phyloP scores from a whole-genome alignment of 106 monocot genomes.

The Gastrodia elata region DNA sequence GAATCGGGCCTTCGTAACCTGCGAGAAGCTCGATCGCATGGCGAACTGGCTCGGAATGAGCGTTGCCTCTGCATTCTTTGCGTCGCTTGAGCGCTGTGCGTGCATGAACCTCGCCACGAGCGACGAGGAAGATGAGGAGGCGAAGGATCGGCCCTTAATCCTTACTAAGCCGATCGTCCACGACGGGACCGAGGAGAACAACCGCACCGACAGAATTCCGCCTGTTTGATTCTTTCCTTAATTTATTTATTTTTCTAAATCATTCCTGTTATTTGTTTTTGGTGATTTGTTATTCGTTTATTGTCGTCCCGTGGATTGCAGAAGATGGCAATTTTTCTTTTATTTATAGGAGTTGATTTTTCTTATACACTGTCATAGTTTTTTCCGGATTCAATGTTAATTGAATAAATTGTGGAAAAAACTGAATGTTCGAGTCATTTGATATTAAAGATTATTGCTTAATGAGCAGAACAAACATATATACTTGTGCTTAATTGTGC shows the following conservation, averaged over 20 bases:
- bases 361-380: not conserved
- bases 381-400: not conserved
- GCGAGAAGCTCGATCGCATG: conserved; percentile 33
- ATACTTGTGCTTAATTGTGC: not conserved
- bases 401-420: too few species aligned
- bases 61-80: conserved; percentile 42
- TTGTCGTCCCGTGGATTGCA: not conserved
- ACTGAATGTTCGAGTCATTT: not conserved
- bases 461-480: not conserved
- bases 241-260: too few species aligned
- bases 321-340: not conserved
- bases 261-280: not conserved
- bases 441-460: not conserved
- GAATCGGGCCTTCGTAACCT: conserved; percentile 11
- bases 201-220: not conserved
- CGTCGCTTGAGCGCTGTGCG: conserved; percentile 23
- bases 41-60: conserved; percentile 30
- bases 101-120: conserved; percentile 40
- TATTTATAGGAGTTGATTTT: not conserved
- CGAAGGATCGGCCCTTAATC: conserved; percentile 29
- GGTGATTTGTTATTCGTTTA: not conserved
- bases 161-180: conserved; percentile 19
- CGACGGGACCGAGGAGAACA: conserved; percentile 1
- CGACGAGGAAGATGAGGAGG: conserved; percentile 37
- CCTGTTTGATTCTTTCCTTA: conserved; percentile 5